These are phyloP conservation scores for Fraxinus nigra DNA, from an alignment of 305 asterid genomes.

Conservation along the genomic window DNA sequence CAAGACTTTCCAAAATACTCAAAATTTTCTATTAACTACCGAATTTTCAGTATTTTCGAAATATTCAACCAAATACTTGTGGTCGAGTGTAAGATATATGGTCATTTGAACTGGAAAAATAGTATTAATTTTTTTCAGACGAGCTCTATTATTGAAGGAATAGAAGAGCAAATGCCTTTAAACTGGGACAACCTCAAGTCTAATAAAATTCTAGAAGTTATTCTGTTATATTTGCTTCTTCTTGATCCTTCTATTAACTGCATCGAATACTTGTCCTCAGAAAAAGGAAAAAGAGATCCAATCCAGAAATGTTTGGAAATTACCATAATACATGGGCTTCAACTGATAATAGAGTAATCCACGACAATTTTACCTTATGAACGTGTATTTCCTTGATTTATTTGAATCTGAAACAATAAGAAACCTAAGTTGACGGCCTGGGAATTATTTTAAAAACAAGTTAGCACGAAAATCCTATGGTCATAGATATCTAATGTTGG, in stretches of 20 bases:
- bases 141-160: background rate
- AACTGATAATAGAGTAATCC: background rate
- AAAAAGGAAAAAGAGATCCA: background rate
- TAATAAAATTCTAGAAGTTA: background rate
- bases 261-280: background rate
- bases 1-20: background rate
- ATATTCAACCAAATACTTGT: background rate
- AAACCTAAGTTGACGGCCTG: background rate
- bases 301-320: background rate
- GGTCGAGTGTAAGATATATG: background rate
- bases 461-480: background rate
- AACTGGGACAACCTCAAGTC: background rate
- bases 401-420: background rate
- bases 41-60: background rate
- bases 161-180: background rate
- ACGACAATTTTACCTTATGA: background rate
- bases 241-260: background rate
- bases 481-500: background rate
- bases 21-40: background rate
- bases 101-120: background rate
- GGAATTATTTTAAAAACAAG: background rate
- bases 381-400: background rate
- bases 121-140: background rate
- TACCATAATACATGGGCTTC: background rate
- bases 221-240: background rate